phyloP scores from a whole-genome alignment of 805 yeast species.

The Starmera pachycereana region DNA sequence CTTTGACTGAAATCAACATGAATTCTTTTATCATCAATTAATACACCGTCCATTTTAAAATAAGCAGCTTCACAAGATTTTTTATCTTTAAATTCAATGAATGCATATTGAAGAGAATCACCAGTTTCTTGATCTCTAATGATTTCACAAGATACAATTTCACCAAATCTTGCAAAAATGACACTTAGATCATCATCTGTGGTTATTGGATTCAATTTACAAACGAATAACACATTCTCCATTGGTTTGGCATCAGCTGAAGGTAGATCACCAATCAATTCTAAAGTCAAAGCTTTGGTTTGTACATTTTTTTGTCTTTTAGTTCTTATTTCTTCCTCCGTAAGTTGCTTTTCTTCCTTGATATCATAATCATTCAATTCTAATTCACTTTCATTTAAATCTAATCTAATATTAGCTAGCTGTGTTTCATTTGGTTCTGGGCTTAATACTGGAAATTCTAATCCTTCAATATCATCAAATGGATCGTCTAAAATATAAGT shows the following conservation, averaged over 20 bases:
- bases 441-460: constrained; percentile 17
- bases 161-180: constrained; percentile 56
- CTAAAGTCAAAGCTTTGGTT: constrained; percentile 50
- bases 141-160: constrained; percentile 39
- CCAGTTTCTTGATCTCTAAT: constrained; percentile 37
- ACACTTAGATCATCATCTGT: constrained; percentile 42
- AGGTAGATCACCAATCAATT: constrained; percentile 54
- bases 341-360: constrained; percentile 12
- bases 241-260: constrained; percentile 48
- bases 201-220: constrained; percentile 55
- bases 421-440: constrained; percentile 28
- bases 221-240: constrained; percentile 51
- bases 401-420: constrained; percentile 21
- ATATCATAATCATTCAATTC: constrained; percentile 12
- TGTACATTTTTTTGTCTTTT: constrained; percentile 27
- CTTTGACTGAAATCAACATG: constrained; percentile 64
- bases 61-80: constrained; percentile 53
- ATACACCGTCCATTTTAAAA: constrained; percentile 46
- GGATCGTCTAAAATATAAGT: constrained; percentile 46
- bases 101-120: constrained; percentile 49
- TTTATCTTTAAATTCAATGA: constrained; percentile 42
- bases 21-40: constrained; percentile 54
- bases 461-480: constrained; percentile 25
- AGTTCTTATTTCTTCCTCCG: constrained; percentile 18
- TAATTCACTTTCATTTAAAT: constrained; percentile 9